Percentiles rank a stretch among this genome's conserved stretches.
These are phyloP conservation scores for Didymella arachidicola DNA, from an alignment of 2,329 filamentous ascomycete genomes.

Conservation along the genomic window DNA sequence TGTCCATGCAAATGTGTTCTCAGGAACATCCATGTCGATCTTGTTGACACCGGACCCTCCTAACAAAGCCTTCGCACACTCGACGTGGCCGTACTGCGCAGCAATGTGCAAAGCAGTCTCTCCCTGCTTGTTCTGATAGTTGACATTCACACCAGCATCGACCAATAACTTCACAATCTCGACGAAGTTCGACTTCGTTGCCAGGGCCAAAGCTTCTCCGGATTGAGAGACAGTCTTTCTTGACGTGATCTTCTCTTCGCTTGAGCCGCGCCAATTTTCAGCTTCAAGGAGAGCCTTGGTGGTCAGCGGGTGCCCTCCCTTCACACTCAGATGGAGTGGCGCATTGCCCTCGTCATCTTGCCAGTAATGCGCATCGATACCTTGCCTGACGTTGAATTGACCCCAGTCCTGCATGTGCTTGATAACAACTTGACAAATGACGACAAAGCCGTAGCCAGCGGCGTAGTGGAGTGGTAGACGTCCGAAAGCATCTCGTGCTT, in stretches of 20 bases:
- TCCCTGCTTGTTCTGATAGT: constrained; percentile 88
- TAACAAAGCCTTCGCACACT: constrained; percentile 80
- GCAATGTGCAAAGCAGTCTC: constrained; percentile 94
- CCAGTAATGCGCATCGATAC: constrained; percentile 88
- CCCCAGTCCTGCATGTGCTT: constrained; percentile 88
- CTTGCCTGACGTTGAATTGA: constrained; percentile 82
- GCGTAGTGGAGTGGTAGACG: constrained; percentile 91
- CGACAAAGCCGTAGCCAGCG: constrained; percentile 90
- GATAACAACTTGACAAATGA: constrained; percentile 88
- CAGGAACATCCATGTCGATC: constrained; percentile 76
- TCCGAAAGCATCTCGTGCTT: constrained; percentile 77
- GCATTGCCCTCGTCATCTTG: constrained; percentile 92
- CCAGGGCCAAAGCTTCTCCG: constrained; percentile 85
- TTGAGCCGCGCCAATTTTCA: constrained; percentile 76
- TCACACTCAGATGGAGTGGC: constrained; percentile 89
- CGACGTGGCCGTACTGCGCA: constrained; percentile 82
- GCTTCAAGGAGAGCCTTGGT: constrained; percentile 81
- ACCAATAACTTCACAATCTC: constrained; percentile 87
- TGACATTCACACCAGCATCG: constrained; percentile 88
- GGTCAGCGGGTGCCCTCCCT: constrained; percentile 87
- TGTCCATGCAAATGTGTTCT: constrained; percentile 91
- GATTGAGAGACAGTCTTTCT: constrained; percentile 79
- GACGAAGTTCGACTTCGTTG: constrained; percentile 85
- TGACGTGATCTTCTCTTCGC: constrained; percentile 67
- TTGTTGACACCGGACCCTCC: constrained; percentile 74